These are phyloP conservation scores for Gamarada debralockiae DNA, from an alignment of 495 filamentous ascomycete species.

Conservation along the genomic window DNA sequence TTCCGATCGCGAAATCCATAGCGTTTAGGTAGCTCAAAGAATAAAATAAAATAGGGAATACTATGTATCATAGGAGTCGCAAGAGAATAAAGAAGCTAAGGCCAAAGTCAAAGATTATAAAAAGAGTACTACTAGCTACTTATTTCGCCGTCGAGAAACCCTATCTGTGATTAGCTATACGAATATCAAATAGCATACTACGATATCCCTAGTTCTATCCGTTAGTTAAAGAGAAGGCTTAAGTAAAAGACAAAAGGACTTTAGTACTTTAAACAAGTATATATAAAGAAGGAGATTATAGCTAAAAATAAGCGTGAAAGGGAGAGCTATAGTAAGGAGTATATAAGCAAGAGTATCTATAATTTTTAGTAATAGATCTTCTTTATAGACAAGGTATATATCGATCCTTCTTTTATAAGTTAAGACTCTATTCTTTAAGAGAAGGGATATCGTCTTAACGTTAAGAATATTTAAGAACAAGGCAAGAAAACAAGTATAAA, in stretches of 20 bases:
- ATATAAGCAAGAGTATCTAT: not conserved
- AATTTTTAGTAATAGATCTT: constrained; percentile 1
- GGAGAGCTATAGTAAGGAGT: not conserved
- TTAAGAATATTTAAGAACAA: too few species aligned
- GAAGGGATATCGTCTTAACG: not conserved
- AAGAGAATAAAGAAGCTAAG: not conserved
- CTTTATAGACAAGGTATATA: too few species aligned
- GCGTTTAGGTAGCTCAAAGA: constrained; percentile 4
- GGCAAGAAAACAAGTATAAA: constrained; percentile 3
- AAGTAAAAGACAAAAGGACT: not conserved
- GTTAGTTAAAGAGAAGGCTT: too few species aligned
- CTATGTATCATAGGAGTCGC: too few species aligned
- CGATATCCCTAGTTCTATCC: not conserved
- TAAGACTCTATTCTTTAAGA: constrained; percentile 10
- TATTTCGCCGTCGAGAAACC: too few species aligned
- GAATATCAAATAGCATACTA: constrained; percentile 1
- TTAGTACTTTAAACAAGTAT: constrained; percentile 4
- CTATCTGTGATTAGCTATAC: constrained; percentile 7
- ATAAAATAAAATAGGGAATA: not conserved
- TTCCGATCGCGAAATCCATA: not conserved
- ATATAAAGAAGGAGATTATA: constrained; percentile 8
- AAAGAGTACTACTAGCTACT: not conserved
- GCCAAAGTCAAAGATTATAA: not conserved
- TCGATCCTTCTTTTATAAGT: not conserved
- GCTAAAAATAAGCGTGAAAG: not conserved